These are phyloP conservation scores for Cucumis melo DNA, from an alignment of 306 rosid species.

Conservation along the genomic window DNA sequence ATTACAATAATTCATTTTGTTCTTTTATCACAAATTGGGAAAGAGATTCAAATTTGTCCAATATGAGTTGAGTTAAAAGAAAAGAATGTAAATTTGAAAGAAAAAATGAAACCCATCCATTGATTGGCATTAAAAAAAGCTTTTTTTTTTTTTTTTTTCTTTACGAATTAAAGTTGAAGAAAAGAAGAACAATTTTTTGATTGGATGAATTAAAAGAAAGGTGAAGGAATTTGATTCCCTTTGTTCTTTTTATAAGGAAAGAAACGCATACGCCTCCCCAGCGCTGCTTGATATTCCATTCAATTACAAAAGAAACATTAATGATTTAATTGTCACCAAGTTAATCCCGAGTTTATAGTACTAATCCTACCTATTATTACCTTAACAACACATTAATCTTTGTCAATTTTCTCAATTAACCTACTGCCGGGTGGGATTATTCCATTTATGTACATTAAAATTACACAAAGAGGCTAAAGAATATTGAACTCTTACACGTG, in stretches of 20 bases:
- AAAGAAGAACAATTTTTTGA: not conserved
- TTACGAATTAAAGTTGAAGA: not conserved
- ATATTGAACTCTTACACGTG: slow-evolving; percentile 20
- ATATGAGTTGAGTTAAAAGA: too few species aligned
- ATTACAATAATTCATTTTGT: not conserved
- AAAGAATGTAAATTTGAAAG: too few species aligned
- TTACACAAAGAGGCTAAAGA: not conserved
- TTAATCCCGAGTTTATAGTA: not conserved
- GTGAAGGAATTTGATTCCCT: not conserved
- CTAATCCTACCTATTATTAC: not conserved
- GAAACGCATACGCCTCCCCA: not conserved
- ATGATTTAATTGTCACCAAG: not conserved
- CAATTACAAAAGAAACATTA: not conserved
- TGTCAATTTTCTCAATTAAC: not conserved
- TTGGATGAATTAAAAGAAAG: not conserved
- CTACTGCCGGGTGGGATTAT: not conserved
- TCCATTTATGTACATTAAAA: not conserved
- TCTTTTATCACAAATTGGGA: too few species aligned
- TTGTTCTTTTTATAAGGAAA: not conserved
- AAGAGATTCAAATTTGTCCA: too few species aligned
- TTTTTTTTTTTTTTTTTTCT: too few species aligned
- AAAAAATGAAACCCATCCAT: too few species aligned
- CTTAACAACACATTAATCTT: not conserved
- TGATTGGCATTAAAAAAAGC: too few species aligned
- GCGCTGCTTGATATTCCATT: not conserved